Base-by-base conservation (phyloP, 1,284 basidiomycete genomes). In the Cutaneotrichosporon sp. region DNA sequence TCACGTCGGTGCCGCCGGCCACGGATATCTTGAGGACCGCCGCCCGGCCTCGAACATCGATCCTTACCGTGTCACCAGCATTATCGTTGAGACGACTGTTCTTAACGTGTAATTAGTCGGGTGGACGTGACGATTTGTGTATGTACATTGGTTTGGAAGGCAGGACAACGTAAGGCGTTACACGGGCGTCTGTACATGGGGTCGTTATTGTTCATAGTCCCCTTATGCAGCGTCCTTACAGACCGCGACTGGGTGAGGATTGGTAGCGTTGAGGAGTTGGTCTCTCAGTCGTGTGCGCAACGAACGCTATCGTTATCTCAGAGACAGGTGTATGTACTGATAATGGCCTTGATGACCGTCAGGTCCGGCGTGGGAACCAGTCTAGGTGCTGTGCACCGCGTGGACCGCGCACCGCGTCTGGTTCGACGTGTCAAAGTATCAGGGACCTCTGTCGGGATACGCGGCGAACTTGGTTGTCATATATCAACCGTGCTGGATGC, bases 31-130 rank as follows among this genome's bases (percentile, higher is more conserved):
- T 73, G 95, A 97, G 82, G 93, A 96, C 83, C 87, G 94, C 26
- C 91, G 95, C 71, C 94, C 95, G 40, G 96, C 96, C 61, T 97
- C 94, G 78, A 99, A 99, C 86, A 91, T 97, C 73, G 91, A 95
- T 81, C 90, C 92, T 36, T 95, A 94, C 81, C 89, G 89, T 68
- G 72, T 77, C 60, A 74, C 90, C 46, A 81, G 85, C 73, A 97
- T 96, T 81, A 90, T 98, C 71, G 90, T 95, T 68, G 92, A 97
- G 85, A 97, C 96, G 61, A 95, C 91, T 40, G 73, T 84, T 56
- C 76, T 80, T 66, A 72, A 75, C 69, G 49, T 22, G 49, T 64
- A 61, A 36, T 61, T 52, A 59, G 40, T 51, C 32, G 40, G 36
- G 14, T n/a, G 4, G 14, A 32, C 13, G 16, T 46, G 18, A n/a